These are phyloP conservation scores for Macrolepiota fuliginosa DNA, from an alignment of 768 basidiomycete species.

Conservation along the genomic window DNA sequence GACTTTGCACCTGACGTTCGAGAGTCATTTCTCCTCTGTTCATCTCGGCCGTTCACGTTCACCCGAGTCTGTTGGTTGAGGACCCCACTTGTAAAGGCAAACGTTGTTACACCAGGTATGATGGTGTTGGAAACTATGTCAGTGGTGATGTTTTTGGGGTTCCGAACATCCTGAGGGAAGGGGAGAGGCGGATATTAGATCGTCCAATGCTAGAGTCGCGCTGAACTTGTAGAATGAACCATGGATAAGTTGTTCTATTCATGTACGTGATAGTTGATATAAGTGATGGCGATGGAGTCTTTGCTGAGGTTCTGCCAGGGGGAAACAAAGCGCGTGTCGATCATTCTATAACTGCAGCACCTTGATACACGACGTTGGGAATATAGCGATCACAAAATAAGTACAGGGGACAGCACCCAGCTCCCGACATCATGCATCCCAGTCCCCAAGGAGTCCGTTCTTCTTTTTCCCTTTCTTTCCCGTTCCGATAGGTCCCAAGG, in stretches of 20 bases:
- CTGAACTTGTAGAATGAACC: slow-evolving; percentile 2
- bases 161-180: background rate
- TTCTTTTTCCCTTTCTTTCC: too few species aligned
- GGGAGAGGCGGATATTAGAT: slow-evolving; percentile 1
- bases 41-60: background rate
- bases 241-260: too few species aligned
- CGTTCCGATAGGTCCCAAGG: too few species aligned
- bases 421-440: too few species aligned
- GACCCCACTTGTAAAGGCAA: slow-evolving; percentile 4
- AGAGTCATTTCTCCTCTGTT: slow-evolving; percentile 3
- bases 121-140: background rate
- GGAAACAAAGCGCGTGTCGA: background rate
- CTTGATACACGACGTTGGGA: too few species aligned
- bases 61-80: background rate
- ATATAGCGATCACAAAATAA: too few species aligned
- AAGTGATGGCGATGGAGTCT: too few species aligned
- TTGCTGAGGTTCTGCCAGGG: too few species aligned
- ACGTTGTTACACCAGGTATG: background rate
- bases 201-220: slow-evolving; percentile 1
- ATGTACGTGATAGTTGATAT: too few species aligned
- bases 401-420: too few species aligned
- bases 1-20: slow-evolving; percentile 4
- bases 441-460: too few species aligned
- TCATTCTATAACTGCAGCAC: too few species aligned
- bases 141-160: slow-evolving; percentile 8